Conservation (phyloP, 2,329 filamentous ascomycete genomes). For the Peltaster fructicola region DNA sequence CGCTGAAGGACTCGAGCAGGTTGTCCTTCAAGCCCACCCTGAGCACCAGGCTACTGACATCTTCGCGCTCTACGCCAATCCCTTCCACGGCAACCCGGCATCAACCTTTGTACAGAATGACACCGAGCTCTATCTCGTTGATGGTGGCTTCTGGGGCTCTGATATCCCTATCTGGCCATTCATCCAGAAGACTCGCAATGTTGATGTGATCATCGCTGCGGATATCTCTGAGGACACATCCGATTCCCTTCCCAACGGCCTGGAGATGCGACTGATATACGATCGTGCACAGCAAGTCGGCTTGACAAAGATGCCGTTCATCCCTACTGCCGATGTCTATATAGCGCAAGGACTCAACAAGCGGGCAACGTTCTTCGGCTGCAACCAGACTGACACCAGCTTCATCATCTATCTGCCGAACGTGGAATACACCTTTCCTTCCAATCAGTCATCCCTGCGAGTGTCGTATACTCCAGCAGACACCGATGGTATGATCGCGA, state of each 20-base stretch:
- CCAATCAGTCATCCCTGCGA: conserved; percentile 17
- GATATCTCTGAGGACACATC: conserved; percentile 46
- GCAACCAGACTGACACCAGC: conserved; percentile 24
- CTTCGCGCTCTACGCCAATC: conserved; percentile 43
- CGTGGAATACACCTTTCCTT: conserved; percentile 19
- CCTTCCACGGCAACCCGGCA: conserved; percentile 33
- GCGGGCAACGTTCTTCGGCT: conserved; percentile 46
- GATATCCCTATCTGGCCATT: conserved; percentile 37
- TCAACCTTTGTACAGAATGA: conserved; percentile 25
- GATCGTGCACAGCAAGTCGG: conserved; percentile 33
- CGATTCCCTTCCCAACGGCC: conserved; percentile 42
- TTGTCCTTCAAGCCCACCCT: conserved; percentile 17
- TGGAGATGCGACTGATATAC: conserved; percentile 40
- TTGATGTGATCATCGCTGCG: conserved; percentile 47
- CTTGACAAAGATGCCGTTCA: conserved; percentile 39
- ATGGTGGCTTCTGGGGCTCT: conserved; percentile 33
- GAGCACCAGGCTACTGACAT: conserved; percentile 18
- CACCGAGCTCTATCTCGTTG: conserved; percentile 28
- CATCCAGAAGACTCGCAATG: conserved; percentile 30
- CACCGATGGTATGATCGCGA: conserved; percentile 23
- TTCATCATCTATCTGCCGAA: conserved; percentile 31
- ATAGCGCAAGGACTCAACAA: conserved; percentile 40
- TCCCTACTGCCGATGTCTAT: conserved; percentile 40
- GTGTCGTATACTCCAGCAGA: conserved; percentile 21
- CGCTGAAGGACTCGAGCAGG: conserved; percentile 10